Evolutionary conservation across 768 basidiomycete genomes (phyloP).

Genomic region (Xerocomellus intermedius): DNA sequence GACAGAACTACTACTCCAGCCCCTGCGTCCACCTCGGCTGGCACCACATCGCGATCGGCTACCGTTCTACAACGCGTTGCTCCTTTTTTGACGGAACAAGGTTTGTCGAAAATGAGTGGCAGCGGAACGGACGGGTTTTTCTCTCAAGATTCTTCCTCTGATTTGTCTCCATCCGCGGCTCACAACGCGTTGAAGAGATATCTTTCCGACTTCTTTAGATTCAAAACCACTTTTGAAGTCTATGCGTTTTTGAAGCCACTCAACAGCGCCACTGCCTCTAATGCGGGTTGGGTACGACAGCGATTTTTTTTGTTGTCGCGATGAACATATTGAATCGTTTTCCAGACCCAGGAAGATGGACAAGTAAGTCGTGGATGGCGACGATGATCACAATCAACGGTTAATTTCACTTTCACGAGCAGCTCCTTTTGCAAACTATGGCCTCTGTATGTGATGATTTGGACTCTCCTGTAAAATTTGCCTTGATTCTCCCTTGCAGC

Average conservation of each 20-base stretch:
- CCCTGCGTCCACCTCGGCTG: constrained; percentile 7
- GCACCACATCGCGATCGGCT: constrained; percentile 7
- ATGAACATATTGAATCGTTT: background rate
- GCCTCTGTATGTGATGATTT: constrained; percentile 33
- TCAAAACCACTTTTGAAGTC: constrained; percentile 39
- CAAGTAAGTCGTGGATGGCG: constrained; percentile 38
- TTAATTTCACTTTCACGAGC: background rate
- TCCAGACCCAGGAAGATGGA: constrained; percentile 47
- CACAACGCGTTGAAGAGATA: constrained; percentile 46
- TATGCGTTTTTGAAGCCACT: constrained; percentile 44
- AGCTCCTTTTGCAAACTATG: constrained; percentile 42
- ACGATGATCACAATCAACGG: constrained; percentile 1
- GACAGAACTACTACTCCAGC: background rate
- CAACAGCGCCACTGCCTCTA: constrained; percentile 38
- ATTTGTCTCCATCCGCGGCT: constrained; percentile 44
- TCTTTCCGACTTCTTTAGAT: constrained; percentile 43
- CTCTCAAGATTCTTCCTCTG: constrained; percentile 25
- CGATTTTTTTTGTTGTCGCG: background rate
- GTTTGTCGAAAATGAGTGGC: constrained; percentile 45
- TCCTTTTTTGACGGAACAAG: constrained; percentile 44
- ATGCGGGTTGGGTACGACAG: constrained; percentile 42
- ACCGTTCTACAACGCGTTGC: constrained; percentile 31
- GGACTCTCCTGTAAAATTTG: accelerated
- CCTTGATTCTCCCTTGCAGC: constrained; percentile 28
- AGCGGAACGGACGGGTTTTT: constrained; percentile 45